These are phyloP conservation scores for Mollisia scopiformis DNA, from an alignment of 2,329 filamentous ascomycete genomes.

Conservation along the genomic window DNA sequence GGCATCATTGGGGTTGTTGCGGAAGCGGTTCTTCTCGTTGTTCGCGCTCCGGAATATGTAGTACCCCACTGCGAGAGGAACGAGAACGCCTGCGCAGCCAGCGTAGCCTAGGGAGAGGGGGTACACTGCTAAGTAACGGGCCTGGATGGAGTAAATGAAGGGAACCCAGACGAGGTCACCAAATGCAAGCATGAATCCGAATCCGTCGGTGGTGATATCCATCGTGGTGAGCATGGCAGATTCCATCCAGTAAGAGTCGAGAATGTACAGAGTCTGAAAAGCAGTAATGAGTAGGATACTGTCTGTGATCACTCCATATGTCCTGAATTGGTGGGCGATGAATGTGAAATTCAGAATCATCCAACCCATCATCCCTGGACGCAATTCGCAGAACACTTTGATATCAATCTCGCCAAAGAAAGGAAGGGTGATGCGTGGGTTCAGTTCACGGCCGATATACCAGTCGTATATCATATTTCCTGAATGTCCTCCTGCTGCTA, in stretches of 20 bases:
- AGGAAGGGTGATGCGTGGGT: constrained; percentile 80
- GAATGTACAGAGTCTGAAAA: constrained; percentile 80
- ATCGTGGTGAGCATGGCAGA: constrained; percentile 89
- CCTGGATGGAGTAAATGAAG: constrained; percentile 84
- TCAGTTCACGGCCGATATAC: constrained; percentile 95
- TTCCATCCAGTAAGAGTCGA: constrained; percentile 88
- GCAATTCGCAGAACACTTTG: constrained; percentile 86
- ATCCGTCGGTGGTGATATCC: constrained; percentile 90
- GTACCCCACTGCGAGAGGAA: constrained; percentile 74
- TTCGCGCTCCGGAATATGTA: constrained; percentile 93
- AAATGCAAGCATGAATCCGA: constrained; percentile 93
- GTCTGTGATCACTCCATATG: constrained; percentile 81
- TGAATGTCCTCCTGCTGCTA: constrained; percentile 79
- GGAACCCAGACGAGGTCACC: constrained; percentile 93
- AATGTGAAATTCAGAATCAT: constrained; percentile 83
- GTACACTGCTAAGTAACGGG: constrained; percentile 81
- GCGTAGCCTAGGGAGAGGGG: constrained; percentile 75
- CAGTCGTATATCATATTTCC: constrained; percentile 93
- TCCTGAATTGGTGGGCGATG: constrained; percentile 85
- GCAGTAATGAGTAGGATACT: constrained; percentile 79
- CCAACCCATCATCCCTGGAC: constrained; percentile 92
- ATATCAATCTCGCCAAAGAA: constrained; percentile 86
- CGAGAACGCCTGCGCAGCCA: constrained; percentile 67
- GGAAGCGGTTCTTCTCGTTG: constrained; percentile 93
- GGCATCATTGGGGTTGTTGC: constrained; percentile 82